Base-by-base conservation (phyloP, 1,139 yeast species). In the Geotrichum histeridarum region DNA sequence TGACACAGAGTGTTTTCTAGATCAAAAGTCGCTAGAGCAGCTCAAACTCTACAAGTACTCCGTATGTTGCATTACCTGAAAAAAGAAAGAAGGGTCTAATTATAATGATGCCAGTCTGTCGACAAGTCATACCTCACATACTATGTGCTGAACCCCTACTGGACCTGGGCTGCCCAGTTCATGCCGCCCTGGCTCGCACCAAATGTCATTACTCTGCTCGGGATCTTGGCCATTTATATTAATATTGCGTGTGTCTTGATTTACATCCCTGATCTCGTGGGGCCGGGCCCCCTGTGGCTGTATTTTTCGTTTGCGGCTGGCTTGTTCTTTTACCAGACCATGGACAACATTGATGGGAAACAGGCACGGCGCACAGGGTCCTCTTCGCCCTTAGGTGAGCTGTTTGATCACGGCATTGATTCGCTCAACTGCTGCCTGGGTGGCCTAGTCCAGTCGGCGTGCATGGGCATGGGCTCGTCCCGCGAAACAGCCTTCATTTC, bases 271-370 rank as follows among this genome's bases (percentile, higher is more conserved):
- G 77, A 77, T 61, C 74, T 84, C 61, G 61, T 61, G 17, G 64
- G 75, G 7, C 73, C 75, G 1, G 77, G 79, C 42, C 91, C 93
- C n/a, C 64, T 76, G 45, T 82, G 87, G 88, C 75, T 83, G 55
- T 85, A 84, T 67, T 76, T 78, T 60, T 76, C 82, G 63, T 82
- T 83, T 65, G 91, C 87, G 1, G 72, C 81, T 62, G 85, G 88
- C 1, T 74, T 86, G 58, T 82, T 85, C 67, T 80, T 84, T 79
- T 86, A 86, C 70, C 93, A 86, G 66, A 86, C 94, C 1, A 84
- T 86, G 73, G 94, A 86, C 70, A 89, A 89, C 36, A 83, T 90
- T 64, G 94, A 86, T 67, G 94, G 94, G 9, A 82, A 84, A 62
- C 94, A 86, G 68, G 94, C 94, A 14, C 77, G 94, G 61, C 69